Base-by-base conservation (phyloP, 176 grass and related monocot species). In the Musa itinerans region DNA sequence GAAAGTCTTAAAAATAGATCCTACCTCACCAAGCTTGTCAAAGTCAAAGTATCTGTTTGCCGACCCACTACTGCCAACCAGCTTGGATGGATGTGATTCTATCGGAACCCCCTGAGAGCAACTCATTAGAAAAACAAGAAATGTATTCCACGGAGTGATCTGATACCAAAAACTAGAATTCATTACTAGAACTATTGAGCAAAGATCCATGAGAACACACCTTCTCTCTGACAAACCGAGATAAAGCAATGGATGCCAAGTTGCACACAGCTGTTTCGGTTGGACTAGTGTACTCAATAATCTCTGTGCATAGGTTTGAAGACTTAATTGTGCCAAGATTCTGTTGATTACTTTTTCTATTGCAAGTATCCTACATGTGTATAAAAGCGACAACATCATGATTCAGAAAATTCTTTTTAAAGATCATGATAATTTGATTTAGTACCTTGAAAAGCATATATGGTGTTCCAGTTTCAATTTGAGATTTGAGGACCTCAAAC, bases 401-500 rank as follows among this genome's bases (percentile, higher is more conserved):
- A 21, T 16, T 12, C 50, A 65, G 19, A 9, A 24, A 65, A 24
- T 21, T 52, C 43, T 27, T 16, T 55, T 27, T 29, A 8, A 27
- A 29, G 13, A 27, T 10, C 72, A 15, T 56, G 25, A 20, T 14
- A 74, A 27, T 56, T 24, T 10, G 11, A 54, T 20, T 71, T n/a
- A 52, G 27, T 84, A 99, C 96, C 96, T 99, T 99, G 64, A 89
- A 99, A 70, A 99, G 91, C 96, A 99, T 99, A 78, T 95, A 99
- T 34, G 96, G 96, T 76, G 96, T 99, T 54, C 96, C 96, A 34
- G 96, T 99, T 78, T 99, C 91, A 78, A 99, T 95, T 76, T 99
- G 96, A 77, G 96, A 86, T 76, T 92, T 99, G 78, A 99, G 83
- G 82, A 99, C 89, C 14, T 99, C 96, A 85, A 99, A 99, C 96